phyloP scores from a whole-genome alignment of 2,329 filamentous ascomycete species.

The Diplocarpon rosae region DNA sequence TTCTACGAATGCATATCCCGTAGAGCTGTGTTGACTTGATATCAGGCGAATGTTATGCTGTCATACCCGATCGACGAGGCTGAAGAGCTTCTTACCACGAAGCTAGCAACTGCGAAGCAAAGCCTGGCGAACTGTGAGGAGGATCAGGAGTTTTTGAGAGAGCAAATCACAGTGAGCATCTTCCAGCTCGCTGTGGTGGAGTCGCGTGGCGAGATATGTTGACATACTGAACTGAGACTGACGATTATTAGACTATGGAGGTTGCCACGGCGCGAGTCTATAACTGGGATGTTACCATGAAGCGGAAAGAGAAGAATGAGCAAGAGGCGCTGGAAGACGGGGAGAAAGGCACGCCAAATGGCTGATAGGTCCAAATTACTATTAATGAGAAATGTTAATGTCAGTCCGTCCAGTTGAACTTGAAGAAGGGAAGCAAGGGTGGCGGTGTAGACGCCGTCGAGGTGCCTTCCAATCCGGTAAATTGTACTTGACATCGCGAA shows the following conservation, averaged over 20 bases:
- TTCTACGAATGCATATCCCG: constrained; percentile 10
- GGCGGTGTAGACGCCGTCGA: no score
- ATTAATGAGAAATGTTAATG: constrained; percentile 5
- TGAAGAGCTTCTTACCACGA: constrained; percentile 63
- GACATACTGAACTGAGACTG: constrained; percentile 6
- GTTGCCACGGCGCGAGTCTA: constrained; percentile 96
- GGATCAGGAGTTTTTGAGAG: constrained; percentile 86
- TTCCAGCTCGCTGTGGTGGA: background rate
- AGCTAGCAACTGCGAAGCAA: constrained; percentile 67
- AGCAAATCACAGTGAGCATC: constrained; percentile 79
- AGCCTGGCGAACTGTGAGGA: constrained; percentile 86
- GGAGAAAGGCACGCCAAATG: constrained; percentile 26
- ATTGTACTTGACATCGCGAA: no score
- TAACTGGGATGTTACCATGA: constrained; percentile 97
- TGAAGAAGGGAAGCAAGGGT: no score
- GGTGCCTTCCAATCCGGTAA: no score
- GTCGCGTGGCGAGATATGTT: background rate
- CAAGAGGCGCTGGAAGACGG: constrained; percentile 34
- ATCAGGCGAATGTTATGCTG: constrained; percentile 89
- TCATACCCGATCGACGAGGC: constrained; percentile 88
- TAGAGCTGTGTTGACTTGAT: constrained; percentile 9
- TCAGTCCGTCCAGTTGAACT: background rate
- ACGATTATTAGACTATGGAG: constrained; percentile 48
- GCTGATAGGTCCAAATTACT: constrained; percentile 11
- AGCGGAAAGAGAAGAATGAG: constrained; percentile 76